Conservation (phyloP, 2,329 filamentous ascomycete genomes). For the Coniochaeta sp. region DNA sequence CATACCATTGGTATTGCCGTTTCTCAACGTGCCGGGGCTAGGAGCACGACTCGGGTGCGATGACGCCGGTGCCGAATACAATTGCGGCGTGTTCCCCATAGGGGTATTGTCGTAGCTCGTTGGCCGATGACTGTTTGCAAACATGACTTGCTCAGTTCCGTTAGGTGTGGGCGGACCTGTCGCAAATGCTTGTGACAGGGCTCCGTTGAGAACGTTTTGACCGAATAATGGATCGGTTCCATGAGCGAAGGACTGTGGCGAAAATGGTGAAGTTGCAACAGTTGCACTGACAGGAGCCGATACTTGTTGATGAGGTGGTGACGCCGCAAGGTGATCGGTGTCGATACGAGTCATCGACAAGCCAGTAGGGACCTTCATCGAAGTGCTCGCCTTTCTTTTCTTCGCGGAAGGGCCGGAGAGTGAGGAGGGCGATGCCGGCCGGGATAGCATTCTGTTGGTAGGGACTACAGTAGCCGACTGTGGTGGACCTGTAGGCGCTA, state of each 20-base stretch:
- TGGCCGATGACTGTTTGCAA: conserved; percentile 49
- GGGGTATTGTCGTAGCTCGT: conserved; percentile 59
- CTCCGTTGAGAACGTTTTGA: conserved; percentile 29
- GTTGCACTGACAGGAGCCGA: conserved; percentile 23
- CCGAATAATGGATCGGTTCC: conserved; percentile 34
- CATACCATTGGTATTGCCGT: conserved; percentile 14
- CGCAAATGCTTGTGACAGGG: conserved; percentile 36
- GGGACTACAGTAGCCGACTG: conserved; percentile 42
- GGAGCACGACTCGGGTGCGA: conserved; percentile 70
- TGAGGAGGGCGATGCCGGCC: conserved; percentile 64
- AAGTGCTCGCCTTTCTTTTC: conserved; percentile 72
- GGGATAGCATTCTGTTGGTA: conserved; percentile 55
- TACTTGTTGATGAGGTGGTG: conserved; percentile 20
- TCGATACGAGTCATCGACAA: conserved; percentile 80
- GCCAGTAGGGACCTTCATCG: conserved; percentile 61
- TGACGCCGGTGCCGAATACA: conserved; percentile 68
- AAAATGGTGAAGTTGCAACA: conserved; percentile 45
- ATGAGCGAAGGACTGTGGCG: conserved; percentile 37
- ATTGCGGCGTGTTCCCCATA: conserved; percentile 38
- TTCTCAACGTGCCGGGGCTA: conserved; percentile 54
- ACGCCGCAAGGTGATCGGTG: conserved; percentile 36
- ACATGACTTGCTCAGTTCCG: conserved; percentile 52
- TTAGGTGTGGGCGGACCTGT: conserved; percentile 61
- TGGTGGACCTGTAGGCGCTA: conserved; percentile 11
- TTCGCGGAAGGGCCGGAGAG: conserved; percentile 62